phyloP scores from a whole-genome alignment of 768 basidiomycete genomes.

The Lactarius tabidus region DNA sequence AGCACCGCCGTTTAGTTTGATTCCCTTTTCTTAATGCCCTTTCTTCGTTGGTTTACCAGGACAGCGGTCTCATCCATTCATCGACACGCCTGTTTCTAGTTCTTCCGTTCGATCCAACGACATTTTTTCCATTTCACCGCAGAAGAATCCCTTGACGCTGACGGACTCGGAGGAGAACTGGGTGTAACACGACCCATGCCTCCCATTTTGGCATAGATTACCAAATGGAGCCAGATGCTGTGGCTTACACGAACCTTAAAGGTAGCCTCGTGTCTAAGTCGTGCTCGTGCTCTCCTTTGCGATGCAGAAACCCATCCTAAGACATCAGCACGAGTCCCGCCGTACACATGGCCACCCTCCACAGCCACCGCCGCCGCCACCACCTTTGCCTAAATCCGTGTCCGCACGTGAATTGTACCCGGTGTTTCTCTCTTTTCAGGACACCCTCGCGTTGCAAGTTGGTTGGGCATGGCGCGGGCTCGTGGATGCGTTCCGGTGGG shows the following conservation, averaged over 20 bases:
- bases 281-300: conserved; percentile 2
- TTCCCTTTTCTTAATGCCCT: conserved; percentile 2
- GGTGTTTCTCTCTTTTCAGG: conserved; percentile 57
- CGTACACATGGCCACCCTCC: conserved; percentile 8
- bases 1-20: background rate
- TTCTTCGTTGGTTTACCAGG: background rate
- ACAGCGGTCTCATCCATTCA: no score
- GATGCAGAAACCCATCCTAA: conserved; percentile 17
- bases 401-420: conserved; percentile 57
- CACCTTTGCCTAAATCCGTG: background rate
- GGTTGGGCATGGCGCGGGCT: conserved; percentile 58
- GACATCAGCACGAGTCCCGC: conserved; percentile 4
- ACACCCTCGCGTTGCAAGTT: conserved; percentile 57
- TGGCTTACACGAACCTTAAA: background rate
- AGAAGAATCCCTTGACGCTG: no score
- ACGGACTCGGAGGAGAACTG: no score
- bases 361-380: background rate
- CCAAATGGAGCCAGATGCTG: background rate
- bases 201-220: background rate
- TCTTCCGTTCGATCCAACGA: no score
- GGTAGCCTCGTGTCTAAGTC: background rate
- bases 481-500: conserved; percentile 71
- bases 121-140: no score
- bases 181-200: background rate
- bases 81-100: no score